These are phyloP conservation scores for Aspergillus transmontanensis DNA, from an alignment of 2,329 filamentous ascomycete species.

Conservation along the genomic window DNA sequence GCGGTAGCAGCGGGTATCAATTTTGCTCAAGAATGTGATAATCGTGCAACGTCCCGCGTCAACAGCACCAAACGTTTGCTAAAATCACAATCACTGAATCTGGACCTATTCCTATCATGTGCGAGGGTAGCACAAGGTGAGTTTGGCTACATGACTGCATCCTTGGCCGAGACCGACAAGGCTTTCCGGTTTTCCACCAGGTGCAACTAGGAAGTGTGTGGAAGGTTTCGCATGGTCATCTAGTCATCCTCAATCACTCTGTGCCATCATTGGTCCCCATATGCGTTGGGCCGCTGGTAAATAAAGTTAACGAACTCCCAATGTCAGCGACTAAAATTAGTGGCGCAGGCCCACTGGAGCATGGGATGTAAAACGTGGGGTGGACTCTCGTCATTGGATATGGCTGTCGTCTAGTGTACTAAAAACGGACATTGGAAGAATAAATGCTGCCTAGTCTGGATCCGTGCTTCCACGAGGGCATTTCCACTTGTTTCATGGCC, in stretches of 20 bases:
- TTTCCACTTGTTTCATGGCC: neutral
- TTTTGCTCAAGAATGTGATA: neutral
- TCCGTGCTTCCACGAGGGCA: no score
- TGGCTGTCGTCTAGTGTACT: neutral
- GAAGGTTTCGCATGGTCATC: neutral
- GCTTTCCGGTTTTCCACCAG: neutral
- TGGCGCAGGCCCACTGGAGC: neutral
- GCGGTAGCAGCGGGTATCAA: neutral
- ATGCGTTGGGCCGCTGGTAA: neutral
- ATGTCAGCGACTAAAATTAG: neutral
- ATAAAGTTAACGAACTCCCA: neutral
- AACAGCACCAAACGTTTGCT: neutral
- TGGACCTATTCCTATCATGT: neutral
- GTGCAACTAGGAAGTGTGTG: neutral
- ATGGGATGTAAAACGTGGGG: conserved; percentile 1
- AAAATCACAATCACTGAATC: neutral
- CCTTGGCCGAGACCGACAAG: neutral
- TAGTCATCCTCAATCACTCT: neutral
- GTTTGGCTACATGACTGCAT: neutral
- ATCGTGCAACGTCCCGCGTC: neutral
- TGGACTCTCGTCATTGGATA: neutral
- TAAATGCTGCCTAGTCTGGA: neutral
- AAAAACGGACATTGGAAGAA: no score
- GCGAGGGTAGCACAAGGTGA: neutral
- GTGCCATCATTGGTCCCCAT: neutral